Percentiles rank a stretch among this genome's conserved stretches.
Evolutionary conservation across 1,139 yeast species (phyloP).

Genomic region (Neolecta irregularis): DNA sequence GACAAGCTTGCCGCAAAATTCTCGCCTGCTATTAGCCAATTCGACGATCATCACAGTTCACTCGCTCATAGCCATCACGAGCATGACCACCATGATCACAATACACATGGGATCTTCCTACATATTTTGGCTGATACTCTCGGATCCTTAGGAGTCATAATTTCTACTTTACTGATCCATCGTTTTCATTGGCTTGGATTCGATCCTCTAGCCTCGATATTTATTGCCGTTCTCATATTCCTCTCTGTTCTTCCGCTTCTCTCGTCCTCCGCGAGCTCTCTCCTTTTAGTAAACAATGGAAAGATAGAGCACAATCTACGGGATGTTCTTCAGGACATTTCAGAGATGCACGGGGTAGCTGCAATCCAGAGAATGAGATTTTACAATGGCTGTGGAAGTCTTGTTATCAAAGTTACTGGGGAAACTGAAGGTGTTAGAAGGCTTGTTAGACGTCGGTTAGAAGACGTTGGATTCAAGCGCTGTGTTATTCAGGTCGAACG

Average conservation of each 20-base stretch:
- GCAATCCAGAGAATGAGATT: too few relatives aligned
- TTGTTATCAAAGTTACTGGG: too few relatives aligned
- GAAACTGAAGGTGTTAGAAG: too few relatives aligned
- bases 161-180: slow-evolving; percentile 49
- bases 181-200: slow-evolving; percentile 42
- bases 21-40: too few relatives aligned
- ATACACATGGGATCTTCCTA: slow-evolving; percentile 85
- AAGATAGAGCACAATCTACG: slow-evolving; percentile 47
- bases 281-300: slow-evolving; percentile 46
- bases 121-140: slow-evolving; percentile 90
- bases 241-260: slow-evolving; percentile 71
- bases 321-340: slow-evolving; percentile 48
- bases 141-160: slow-evolving; percentile 90
- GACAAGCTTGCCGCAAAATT: too few relatives aligned
- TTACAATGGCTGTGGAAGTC: too few relatives aligned
- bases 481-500: too few relatives aligned
- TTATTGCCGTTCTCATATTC: slow-evolving; percentile 70
- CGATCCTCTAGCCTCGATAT: slow-evolving; percentile 82
- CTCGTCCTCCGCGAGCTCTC: slow-evolving; percentile 60
- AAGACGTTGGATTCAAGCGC: too few relatives aligned
- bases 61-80: slow-evolving; percentile 9
- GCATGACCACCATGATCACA: slow-evolving; percentile 40
- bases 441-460: too few relatives aligned
- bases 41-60: too few relatives aligned
- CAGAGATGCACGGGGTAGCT: slow-evolving; percentile 66